Evolutionary conservation across 2,329 filamentous ascomycete genomes (phyloP), one percentile per base, ranked within the genome.

Genomic region (Coccinonectria pachysandricola): DNA sequence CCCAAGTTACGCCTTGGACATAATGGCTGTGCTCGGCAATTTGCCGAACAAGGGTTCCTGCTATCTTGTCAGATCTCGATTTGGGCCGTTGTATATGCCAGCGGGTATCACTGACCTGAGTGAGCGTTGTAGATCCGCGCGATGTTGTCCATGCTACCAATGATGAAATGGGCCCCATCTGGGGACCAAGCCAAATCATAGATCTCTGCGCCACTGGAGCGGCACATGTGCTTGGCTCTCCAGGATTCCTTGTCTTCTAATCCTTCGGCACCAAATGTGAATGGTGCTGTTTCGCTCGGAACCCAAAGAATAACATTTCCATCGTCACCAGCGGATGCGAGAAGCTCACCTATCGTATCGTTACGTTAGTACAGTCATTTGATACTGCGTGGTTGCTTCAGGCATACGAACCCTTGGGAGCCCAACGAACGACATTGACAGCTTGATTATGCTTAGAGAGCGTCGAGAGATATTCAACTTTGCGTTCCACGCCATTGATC

Each of bases 111-210:
- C 68, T 38, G 64, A 87, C 84, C 88, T 46, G 82, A 91, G 39
- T 82, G 79, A 30, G 87, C 83, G 56, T 93, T 95, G 65, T 95
- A 96, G 45, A 98, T 96, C 33, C 88, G 75, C 32, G 91, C 87
- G 52, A 96, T 79, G 53, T 98, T 98, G 61, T 98, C 91, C 87
- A 98, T 96, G 60, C 91, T 96, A 19, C 91, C 91, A 13, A 92
- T 95, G 45, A 98, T 95, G 62, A 98, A 94, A 60, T 92, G 91
- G 19, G 78, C 65, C 19, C 83, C 86, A 55, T 98, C 91, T n/a
- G 92, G 92, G 24, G 91, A 96, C 92, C 91, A 98, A 26, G 91
- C 91, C 31, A 98, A 64, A 56, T 98, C 91, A 59, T 98, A 98
- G 42, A 98, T 96, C 55, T 98, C 91, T 8, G 87, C 85, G 18